A percentile compares a stretch with the other conserved stretches of the same genome.
Conservation (phyloP, 1,284 basidiomycete species). For the Porogramme epimiltina region DNA sequence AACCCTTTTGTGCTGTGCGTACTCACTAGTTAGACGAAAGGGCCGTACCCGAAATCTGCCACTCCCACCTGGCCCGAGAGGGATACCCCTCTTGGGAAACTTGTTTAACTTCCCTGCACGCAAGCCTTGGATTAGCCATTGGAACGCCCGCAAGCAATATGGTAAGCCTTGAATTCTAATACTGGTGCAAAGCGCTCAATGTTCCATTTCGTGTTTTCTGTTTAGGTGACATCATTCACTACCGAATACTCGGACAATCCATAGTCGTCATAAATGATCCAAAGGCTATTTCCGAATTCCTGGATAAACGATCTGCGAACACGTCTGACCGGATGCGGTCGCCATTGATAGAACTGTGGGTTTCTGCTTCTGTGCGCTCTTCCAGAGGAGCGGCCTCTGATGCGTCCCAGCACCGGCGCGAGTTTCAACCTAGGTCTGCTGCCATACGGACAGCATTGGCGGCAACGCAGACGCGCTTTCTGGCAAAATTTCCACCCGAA, state of each 20-base stretch:
- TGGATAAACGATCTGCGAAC: constrained; percentile 15
- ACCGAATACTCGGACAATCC: constrained; percentile 23
- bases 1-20: too few species aligned
- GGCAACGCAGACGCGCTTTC: constrained; percentile 1
- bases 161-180: too few species aligned
- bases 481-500: constrained; percentile 15
- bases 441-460: constrained; percentile 10
- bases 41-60: background rate
- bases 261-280: constrained; percentile 21
- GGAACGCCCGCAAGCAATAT: background rate
- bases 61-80: constrained; percentile 5
- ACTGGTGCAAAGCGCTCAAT: too few species aligned
- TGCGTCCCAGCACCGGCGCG: background rate
- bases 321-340: constrained; percentile 11
- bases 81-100: constrained; percentile 2
- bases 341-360: constrained; percentile 1
- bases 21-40: too few species aligned
- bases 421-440: background rate
- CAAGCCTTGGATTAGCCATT: constrained; percentile 2
- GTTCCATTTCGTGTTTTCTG: background rate
- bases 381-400: background rate
- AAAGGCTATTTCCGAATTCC: constrained; percentile 8
- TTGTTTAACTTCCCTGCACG: background rate
- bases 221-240: constrained; percentile 26
- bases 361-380: too few species aligned